Evolutionary conservation across 306 rosid species (phyloP), one percentile per base, ranked within the genome.

Genomic region (Dicorynia guianensis): DNA sequence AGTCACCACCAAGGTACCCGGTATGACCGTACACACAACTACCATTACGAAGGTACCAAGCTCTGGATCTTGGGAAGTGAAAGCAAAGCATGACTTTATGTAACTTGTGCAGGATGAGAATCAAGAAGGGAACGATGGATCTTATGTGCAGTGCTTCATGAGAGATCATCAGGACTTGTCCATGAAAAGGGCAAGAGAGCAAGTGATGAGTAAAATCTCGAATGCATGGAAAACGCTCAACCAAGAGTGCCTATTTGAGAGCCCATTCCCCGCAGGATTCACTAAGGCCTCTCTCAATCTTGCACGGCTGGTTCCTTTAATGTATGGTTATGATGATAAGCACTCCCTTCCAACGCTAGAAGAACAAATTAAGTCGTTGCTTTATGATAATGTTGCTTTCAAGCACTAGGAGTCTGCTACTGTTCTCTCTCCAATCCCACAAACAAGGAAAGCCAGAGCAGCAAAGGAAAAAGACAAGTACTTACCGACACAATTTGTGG

Each of bases 251-350:
- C 40, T 78, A 6, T 60, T 81, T 33, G 49, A 57, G 25, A 74
- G 67, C n/a, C 79, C 65, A 48, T 69, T 81, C 74, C 80, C 89
- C 7, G 4, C 48, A 0, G 14, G 65, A 1, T 85, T 88, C 36
- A 46, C 38, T 0, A 39, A 72, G 35, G 46, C 80, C 11, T 77
- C 76, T 79, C 81, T 78, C 0, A 81, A 79, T 77, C 30, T 63
- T 53, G 87, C 82, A 0, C 70, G 86, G 77, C 71, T n/a, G 84
- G 87, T 85, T 7, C 92, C 89, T 0, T 11, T 80, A 49, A 71
- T 88, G 76, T 85, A 85, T 43, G 39, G 77, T 56, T 83, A 83
- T 36, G 84, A 88, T 42, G 73, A 57, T 5, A 47, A 76, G 11
- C 84, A 77, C 54, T 46, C 75, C 62, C 88, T 81, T 70, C 82